Conservation (phyloP, 768 basidiomycete genomes). For the Inosperma sp. region DNA sequence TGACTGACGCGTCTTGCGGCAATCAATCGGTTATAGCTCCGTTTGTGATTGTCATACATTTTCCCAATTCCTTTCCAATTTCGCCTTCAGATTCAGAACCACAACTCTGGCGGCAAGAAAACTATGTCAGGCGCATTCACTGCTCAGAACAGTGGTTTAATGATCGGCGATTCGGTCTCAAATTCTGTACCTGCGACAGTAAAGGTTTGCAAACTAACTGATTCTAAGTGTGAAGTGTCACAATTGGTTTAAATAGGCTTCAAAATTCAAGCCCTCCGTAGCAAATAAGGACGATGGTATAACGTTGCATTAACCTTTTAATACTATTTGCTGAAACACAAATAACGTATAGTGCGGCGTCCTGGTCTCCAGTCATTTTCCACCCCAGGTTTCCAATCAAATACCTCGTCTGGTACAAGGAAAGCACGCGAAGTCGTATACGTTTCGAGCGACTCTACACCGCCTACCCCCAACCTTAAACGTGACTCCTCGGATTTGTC, state of each 20-base stretch:
- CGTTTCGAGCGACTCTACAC: conserved; percentile 37
- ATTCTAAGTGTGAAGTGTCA: not conserved
- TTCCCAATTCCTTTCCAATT: not conserved
- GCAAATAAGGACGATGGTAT: conserved; percentile 5
- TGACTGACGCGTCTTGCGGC: conserved; percentile 29
- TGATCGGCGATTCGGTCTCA: not conserved
- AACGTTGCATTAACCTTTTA: not conserved
- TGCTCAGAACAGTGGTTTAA: not conserved
- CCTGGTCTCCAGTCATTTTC: conserved; percentile 38
- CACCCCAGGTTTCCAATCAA: conserved; percentile 38
- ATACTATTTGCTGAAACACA: not conserved
- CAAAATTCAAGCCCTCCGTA: conserved; percentile 21
- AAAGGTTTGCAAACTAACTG: conserved; percentile 5
- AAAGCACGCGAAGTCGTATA: conserved; percentile 28
- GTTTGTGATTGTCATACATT: conserved; percentile 2
- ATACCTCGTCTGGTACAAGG: conserved; percentile 14
- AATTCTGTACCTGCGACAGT: not conserved
- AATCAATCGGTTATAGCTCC: conserved; percentile 22
- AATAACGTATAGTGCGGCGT: conserved; percentile 18
- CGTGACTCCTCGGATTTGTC: conserved; percentile 39
- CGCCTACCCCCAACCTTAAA: conserved; percentile 35
- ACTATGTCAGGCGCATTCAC: not conserved
- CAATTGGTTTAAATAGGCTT: conserved; percentile 6
- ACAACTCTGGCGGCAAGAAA: not conserved
- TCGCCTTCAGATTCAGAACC: too few species aligned